phyloP scores from a whole-genome alignment of 306 rosid species.

The Abrus precatorius region DNA sequence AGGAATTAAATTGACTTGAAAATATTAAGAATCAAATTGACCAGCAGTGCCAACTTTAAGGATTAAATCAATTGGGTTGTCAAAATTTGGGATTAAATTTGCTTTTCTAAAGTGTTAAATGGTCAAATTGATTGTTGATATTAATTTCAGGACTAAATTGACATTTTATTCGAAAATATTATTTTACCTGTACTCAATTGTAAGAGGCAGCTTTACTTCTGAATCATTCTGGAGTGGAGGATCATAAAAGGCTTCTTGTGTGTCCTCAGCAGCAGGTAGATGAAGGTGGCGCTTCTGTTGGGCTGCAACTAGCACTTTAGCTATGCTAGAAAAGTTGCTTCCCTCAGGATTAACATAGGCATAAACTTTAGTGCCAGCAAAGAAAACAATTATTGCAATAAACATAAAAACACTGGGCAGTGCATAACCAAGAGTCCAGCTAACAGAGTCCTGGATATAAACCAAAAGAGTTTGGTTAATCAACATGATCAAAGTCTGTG shows the following conservation, averaged over 20 bases:
- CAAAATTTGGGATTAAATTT: not conserved
- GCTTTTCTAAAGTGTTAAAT: not conserved
- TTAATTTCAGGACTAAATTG: not conserved
- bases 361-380: constrained; percentile 59
- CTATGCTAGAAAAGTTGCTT: constrained; percentile 53
- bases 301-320: constrained; percentile 64
- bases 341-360: constrained; percentile 56
- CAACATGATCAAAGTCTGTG: constrained; percentile 52
- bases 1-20: not conserved
- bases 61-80: not conserved
- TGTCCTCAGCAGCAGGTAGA: constrained; percentile 36
- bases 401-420: constrained; percentile 59
- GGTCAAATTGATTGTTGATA: not conserved
- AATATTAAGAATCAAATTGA: not conserved
- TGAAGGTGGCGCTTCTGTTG: constrained; percentile 57
- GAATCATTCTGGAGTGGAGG: constrained; percentile 48
- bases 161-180: not conserved
- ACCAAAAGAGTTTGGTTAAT: constrained; percentile 59
- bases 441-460: constrained; percentile 64
- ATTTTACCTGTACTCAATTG: constrained; percentile 61
- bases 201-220: constrained; percentile 55
- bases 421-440: constrained; percentile 78
- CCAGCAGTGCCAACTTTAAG: not conserved
- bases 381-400: constrained; percentile 55
- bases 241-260: constrained; percentile 45